Base-by-base conservation (phyloP, 768 basidiomycete species). In the Termitomyces eurrhizus region DNA sequence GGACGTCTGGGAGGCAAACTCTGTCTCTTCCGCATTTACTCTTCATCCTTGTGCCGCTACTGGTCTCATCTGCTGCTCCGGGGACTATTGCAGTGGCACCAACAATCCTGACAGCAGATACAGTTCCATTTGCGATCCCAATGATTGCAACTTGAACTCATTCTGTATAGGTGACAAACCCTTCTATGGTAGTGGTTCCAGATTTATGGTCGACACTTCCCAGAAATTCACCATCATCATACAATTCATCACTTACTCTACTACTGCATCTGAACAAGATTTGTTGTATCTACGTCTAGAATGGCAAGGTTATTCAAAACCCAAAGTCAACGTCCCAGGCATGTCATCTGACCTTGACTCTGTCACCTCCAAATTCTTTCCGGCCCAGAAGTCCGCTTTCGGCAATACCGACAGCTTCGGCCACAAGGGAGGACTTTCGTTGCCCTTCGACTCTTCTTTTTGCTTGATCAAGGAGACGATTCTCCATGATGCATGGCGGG, bases 401-500 rank as follows among this genome's bases (percentile, higher is more conserved):
- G 78, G 76, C 26, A 41, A 55, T 32, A 4, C 11, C 29, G 32
- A 55, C 53, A 7, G 7, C 18, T 55, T 55, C 18, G 14, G 9
- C 41, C 3, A 4, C 18, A 42, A 55, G 53, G 53, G 53, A 32
- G 53, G 53, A 32, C n/a, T 55, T 79, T 95, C 93, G 69, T 97
- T 97, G 70, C 96, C 95, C 81, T 97, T 97, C 62, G 92, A 91
- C 81, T 97, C 95, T 83, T 98, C 95, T 84, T 97, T 98, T 81
- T 95, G 93, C 80, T 98, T 95, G 71, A 98, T 97, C 52, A 94
- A 96, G 62, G 95, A 97, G 48, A 98, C 93, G 69, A 98, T 97
- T 69, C 95, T 83, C 95, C 95, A 98, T 21, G 94, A 96, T 18
- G 95, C 95, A 74, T 95, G 93, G 68, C 95, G 94, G 33, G 95